Percentiles rank a stretch among this genome's conserved stretches.
phyloP scores from a whole-genome alignment of 1,284 basidiomycete species.

The Ustilago crameri region DNA sequence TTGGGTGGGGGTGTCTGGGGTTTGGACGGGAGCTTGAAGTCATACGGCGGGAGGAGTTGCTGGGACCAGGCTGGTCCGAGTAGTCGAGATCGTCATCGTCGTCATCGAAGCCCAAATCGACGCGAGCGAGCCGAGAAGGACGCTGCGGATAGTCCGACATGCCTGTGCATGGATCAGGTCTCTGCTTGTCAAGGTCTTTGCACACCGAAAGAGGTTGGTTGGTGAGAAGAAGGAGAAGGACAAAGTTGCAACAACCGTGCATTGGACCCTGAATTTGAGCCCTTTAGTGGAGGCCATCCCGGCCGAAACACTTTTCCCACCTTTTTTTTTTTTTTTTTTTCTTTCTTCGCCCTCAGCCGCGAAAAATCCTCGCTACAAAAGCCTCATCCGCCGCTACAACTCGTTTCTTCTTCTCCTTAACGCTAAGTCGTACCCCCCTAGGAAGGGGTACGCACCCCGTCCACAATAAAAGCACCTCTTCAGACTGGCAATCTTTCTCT shows the following conservation, averaged over 20 bases:
- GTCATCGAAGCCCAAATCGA: conserved; percentile 14
- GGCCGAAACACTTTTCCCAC: background rate
- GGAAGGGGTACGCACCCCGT: conserved; percentile 51
- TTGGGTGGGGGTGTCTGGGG: conserved; percentile 1
- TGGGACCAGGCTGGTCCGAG: conserved; percentile 30
- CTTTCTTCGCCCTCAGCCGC: no score
- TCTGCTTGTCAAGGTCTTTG: no score
- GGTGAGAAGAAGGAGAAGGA: background rate
- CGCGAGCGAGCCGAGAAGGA: conserved; percentile 17
- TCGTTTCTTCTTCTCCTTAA: conserved; percentile 44
- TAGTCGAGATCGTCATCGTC: conserved; percentile 34
- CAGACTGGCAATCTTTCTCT: conserved; percentile 30
- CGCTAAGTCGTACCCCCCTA: conserved; percentile 43
- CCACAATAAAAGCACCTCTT: conserved; percentile 59
- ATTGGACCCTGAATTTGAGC: conserved; percentile 5
- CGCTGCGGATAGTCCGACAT: background rate
- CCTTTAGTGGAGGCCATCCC: background rate
- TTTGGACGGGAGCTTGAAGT: conserved; percentile 6
- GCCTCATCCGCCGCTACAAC: background rate
- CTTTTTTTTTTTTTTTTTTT: background rate
- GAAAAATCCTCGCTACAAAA: conserved; percentile 15
- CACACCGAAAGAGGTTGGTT: background rate
- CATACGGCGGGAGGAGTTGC: conserved; percentile 19
- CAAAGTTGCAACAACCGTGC: no score
- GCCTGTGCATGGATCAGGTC: background rate